A percentile compares a stretch with the other conserved stretches of the same genome.
phyloP scores from a whole-genome alignment of 331 rosid genomes.

The Telfairia occidentalis region DNA sequence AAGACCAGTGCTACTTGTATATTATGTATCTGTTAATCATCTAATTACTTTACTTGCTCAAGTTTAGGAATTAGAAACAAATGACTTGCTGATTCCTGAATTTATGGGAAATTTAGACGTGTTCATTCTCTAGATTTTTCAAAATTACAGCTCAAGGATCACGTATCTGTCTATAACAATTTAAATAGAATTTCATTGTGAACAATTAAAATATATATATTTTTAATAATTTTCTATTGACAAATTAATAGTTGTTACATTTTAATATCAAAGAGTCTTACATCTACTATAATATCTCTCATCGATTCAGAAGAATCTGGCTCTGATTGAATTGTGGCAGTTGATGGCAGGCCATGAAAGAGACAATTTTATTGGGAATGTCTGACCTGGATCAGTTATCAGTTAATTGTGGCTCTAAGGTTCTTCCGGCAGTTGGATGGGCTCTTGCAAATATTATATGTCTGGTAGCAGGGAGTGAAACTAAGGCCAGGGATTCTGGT shows the following conservation, averaged over 20 bases:
- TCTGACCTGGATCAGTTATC: slow-evolving; percentile 37
- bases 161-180: background rate
- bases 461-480: slow-evolving; percentile 50
- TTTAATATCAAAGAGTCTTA: background rate
- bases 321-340: slow-evolving; percentile 89
- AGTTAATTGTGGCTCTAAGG: slow-evolving; percentile 30
- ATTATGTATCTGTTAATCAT: background rate
- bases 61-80: background rate
- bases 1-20: background rate
- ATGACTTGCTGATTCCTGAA: background rate
- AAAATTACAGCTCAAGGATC: background rate
- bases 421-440: slow-evolving; percentile 83
- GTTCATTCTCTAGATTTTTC: background rate
- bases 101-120: background rate
- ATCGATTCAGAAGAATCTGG: slow-evolving; percentile 42
- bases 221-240: background rate
- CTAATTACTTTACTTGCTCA: background rate
- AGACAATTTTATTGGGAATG: slow-evolving; percentile 50
- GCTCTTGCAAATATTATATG: slow-evolving; percentile 67
- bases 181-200: background rate
- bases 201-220: background rate
- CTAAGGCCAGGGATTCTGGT: slow-evolving; percentile 35
- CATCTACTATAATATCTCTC: background rate
- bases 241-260: background rate
- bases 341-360: slow-evolving; percentile 86